Evolutionary conservation across 1,139 yeast genomes (phyloP), one percentile per base, ranked within the genome.

Genomic region (Arxiozyma heterogenica): DNA sequence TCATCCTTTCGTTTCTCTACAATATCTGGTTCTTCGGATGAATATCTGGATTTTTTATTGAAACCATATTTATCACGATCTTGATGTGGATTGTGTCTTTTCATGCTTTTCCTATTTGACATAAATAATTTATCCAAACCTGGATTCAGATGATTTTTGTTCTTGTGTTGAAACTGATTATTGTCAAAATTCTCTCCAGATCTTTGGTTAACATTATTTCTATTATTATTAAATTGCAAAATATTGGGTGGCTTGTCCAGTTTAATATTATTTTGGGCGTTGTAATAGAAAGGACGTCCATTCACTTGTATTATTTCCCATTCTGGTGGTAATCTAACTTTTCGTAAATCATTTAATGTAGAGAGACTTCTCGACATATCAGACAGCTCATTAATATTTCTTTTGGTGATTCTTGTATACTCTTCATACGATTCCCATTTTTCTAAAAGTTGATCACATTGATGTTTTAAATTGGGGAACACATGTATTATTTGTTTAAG

Each of bases 381-480:
- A 9, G 57, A 51, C 17, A 46, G 27, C 17, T 60, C 61, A 22
- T 54, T 58, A 15, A 64, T 56, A 47, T 64, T 69, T 54, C 56
- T 66, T 55, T 67, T 66, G 3, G 66, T 55, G 51, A 93, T 93
- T 55, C 95, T 79, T 64, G 85, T 87, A 8, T 93, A 94, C 80
- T 88, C 82, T 64, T 86, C 83, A 58, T 89, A 78, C 41, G 73
- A 74, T 47, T 84, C 75, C 98, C 98, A 93, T 58, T 78, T 84
- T 1, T 75, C 73, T 27, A 88, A 64, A 49, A 93, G 71, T 11
- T 70, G 67, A 8, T 68, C 58, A 1, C 86, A 77, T 45, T 75
- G 67, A 0, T 53, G 52, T 44, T 64, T 64, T 25, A 82, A 67
- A 4, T 71, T 72, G 11, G 67, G 63, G 53, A 73, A 71, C 44